These are phyloP conservation scores for Peronospora belbahrii DNA, from an alignment of 352 stramenopile species.

Conservation along the genomic window DNA sequence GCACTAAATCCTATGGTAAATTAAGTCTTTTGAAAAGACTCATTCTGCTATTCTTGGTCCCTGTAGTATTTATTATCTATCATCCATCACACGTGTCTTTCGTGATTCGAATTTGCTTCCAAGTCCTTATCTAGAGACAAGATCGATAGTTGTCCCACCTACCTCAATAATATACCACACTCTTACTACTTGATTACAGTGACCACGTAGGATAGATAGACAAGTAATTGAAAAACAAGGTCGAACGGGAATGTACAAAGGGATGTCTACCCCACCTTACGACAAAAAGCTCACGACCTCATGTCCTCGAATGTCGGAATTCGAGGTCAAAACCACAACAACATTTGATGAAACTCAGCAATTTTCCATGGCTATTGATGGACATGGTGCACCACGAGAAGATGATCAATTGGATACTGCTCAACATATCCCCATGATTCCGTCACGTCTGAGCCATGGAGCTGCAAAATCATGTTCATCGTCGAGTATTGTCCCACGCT, in stretches of 20 bases:
- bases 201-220: too few species aligned
- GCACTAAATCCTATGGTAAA: not conserved
- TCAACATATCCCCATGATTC: constrained; percentile 28
- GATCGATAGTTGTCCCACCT: too few species aligned
- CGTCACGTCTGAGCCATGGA: constrained; percentile 23
- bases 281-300: constrained; percentile 19
- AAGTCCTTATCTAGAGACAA: too few species aligned
- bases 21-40: not conserved
- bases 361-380: constrained; percentile 11
- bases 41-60: not conserved
- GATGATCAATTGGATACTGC: constrained; percentile 22
- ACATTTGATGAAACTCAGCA: constrained; percentile 9
- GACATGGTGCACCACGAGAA: constrained; percentile 22
- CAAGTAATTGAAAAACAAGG: too few species aligned
- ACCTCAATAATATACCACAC: too few species aligned
- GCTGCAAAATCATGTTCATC: constrained; percentile 15
- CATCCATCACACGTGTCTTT: too few species aligned
- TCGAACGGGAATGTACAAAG: constrained; percentile 23
- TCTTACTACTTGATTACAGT: not conserved
- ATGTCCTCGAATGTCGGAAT: constrained; percentile 23
- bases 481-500: constrained; percentile 13
- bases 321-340: constrained; percentile 21
- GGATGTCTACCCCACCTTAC: constrained; percentile 21
- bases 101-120: too few species aligned
- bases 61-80: not conserved